A percentile compares a stretch with the other conserved stretches of the same genome.
These are phyloP conservation scores for Hymenoscyphus scutula DNA, from an alignment of 2,329 filamentous ascomycete genomes.

Conservation along the genomic window DNA sequence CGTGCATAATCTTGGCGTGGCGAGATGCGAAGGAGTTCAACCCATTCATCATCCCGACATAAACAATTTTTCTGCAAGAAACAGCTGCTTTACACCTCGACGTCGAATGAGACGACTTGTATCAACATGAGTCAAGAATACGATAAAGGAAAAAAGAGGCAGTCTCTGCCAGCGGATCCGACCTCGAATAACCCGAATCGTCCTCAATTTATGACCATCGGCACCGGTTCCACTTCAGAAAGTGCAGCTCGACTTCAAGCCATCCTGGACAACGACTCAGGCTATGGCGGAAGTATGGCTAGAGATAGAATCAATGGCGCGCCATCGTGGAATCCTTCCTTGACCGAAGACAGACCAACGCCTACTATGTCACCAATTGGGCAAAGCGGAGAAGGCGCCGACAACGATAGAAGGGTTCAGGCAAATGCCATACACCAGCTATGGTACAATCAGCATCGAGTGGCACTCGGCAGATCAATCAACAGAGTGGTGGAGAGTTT, in stretches of 20 bases:
- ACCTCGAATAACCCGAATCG: constrained; percentile 23
- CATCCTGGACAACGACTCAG: constrained; percentile 83
- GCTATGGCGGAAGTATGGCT: constrained; percentile 79
- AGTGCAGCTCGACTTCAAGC: constrained; percentile 78
- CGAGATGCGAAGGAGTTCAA: neutral
- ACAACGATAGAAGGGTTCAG: constrained; percentile 65
- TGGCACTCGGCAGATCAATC: constrained; percentile 82
- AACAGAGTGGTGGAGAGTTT: constrained; percentile 81
- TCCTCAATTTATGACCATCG: constrained; percentile 84
- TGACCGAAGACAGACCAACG: constrained; percentile 47
- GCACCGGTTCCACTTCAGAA: constrained; percentile 75
- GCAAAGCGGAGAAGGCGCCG: constrained; percentile 41
- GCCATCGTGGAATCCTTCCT: constrained; percentile 44
- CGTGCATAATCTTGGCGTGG: constrained; percentile 6
- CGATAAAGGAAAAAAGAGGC: constrained; percentile 50
- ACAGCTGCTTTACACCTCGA: neutral
- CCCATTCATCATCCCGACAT: constrained; percentile 15
- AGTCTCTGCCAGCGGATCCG: constrained; percentile 18
- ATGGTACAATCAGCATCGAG: constrained; percentile 91
- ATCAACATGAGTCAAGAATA: constrained; percentile 60
- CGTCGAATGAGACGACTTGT: constrained; percentile 18
- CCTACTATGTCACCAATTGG: constrained; percentile 39
- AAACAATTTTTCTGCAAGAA: constrained; percentile 19
- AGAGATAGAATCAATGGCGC: constrained; percentile 53
- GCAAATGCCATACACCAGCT: constrained; percentile 88